Percentiles rank a stretch among this genome's conserved stretches.
Conservation (phyloP, 768 basidiomycete genomes). For the button mushroom (Agaricus bisporus) region DNA sequence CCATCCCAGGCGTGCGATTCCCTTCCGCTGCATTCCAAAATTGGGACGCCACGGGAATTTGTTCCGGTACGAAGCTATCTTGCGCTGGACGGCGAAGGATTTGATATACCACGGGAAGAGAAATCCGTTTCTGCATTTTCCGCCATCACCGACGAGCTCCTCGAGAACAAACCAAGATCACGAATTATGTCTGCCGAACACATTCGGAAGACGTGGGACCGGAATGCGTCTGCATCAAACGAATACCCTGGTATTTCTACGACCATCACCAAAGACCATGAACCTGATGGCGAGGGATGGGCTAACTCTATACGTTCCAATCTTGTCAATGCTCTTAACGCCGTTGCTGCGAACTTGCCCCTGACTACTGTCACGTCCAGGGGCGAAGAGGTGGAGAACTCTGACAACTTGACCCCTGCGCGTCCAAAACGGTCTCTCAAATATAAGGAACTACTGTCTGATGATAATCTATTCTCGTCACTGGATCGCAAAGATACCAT, state of each 20-base stretch:
- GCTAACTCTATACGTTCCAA: conserved; percentile 35
- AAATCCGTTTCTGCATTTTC: conserved; percentile 8
- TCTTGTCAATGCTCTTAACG: conserved; percentile 42
- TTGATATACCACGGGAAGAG: conserved; percentile 25
- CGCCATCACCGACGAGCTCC: conserved; percentile 13
- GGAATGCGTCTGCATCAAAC: not conserved
- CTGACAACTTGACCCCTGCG: conserved; percentile 19
- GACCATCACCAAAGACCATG: not conserved
- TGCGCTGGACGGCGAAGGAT: conserved; percentile 23
- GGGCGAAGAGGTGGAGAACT: not conserved
- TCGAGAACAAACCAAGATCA: conserved; percentile 15
- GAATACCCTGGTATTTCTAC: not conserved
- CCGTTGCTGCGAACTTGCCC: conserved; percentile 39
- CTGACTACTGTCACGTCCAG: not conserved
- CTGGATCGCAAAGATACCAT: conserved; percentile 7
- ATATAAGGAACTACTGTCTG: conserved; percentile 14
- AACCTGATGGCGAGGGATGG: conserved; percentile 28
- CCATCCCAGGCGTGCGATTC: conserved; percentile 15
- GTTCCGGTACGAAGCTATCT: conserved; percentile 25
- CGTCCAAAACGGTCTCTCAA: conserved; percentile 16
- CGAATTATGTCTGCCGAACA: conserved; percentile 14
- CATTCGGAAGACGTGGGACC: conserved; percentile 9
- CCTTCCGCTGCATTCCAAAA: conserved; percentile 11
- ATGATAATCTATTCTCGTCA: conserved; percentile 1
- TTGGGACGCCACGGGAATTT: conserved; percentile 20